Evolutionary conservation across 441 rosid species (phyloP), one percentile per base, ranked within the genome.

Genomic region (Kokia cookei): DNA sequence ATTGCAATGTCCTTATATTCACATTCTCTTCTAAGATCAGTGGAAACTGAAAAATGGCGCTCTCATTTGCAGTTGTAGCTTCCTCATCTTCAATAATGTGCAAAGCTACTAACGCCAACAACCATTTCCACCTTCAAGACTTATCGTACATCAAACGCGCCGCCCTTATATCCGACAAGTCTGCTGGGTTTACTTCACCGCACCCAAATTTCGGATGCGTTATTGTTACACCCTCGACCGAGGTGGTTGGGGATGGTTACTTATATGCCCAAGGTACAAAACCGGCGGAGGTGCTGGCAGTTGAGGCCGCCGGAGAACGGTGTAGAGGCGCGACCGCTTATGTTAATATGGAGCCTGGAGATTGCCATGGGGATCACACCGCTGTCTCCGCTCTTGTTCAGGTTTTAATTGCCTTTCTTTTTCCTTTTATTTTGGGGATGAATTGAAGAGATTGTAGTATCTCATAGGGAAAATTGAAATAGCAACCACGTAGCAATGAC

Each of bases 161-260:
- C 19, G 91, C 88, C 65, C 82, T 81, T n/a, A 65, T 93, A 24
- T 81, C 96, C 9, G 96, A 94, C 71, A 88, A 60, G 69, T 94
- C 99, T 32, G 90, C 97, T 50, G 94, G 97, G 1, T 77, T 87
- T 73, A 84, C 93, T 62, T 93, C 97, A 0, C 97, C 97, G 7
- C 97, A 95, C 79, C 94, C 97, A 12, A 93, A 93, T 72, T 91
- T 91, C 75, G 99, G 99, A 11, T 95, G 99, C 75, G 84, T 95
- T 26, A 86, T 90, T 57, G 81, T 86, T 58, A 80, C 89, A 13
- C 68, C 84, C 7, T 17, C 83, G 8, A 90, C 90, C 1, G 81
- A 77, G 48, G 82, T 93, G 66, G 89, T 82, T 42, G 96, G 98
- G 19, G 96, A 95, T 79, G 98, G 97, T 2, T 91, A 78, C 68